phyloP scores from a whole-genome alignment of 2,329 filamentous ascomycete genomes.

The Fusarium keratoplasticum region DNA sequence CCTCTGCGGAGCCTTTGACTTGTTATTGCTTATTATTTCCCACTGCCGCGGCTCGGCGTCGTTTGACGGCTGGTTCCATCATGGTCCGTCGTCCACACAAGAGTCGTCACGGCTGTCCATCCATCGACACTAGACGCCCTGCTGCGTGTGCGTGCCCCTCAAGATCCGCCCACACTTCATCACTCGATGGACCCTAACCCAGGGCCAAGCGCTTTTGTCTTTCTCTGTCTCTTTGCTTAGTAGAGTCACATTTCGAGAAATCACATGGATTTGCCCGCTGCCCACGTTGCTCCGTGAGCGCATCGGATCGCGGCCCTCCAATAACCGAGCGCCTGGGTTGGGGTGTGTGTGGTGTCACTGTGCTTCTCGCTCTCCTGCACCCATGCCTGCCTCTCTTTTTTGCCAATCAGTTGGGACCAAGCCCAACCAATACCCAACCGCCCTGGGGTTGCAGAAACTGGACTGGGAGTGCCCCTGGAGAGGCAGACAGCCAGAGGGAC shows the following conservation, averaged over 20 bases:
- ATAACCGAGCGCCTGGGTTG: slow-evolving; percentile 8
- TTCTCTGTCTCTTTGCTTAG: not conserved
- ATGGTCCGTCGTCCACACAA: slow-evolving; percentile 1
- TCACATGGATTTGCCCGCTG: not conserved
- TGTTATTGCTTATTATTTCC: not conserved
- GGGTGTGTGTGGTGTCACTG: slow-evolving; percentile 11
- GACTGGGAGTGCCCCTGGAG: slow-evolving; percentile 5
- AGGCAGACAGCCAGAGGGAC: not conserved
- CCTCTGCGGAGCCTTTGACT: not conserved
- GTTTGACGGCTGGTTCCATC: slow-evolving; percentile 1
- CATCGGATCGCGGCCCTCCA: slow-evolving; percentile 14
- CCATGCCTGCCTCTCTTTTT: not conserved
- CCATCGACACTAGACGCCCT: not conserved
- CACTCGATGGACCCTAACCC: slow-evolving; percentile 12
- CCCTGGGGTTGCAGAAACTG: not conserved
- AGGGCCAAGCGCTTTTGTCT: not conserved
- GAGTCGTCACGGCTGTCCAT: not conserved
- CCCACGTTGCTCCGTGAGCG: slow-evolving; percentile 9
- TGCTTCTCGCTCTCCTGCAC: not conserved
- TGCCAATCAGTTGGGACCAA: slow-evolving; percentile 1
- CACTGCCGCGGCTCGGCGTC: not conserved
- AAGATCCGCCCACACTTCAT: slow-evolving; percentile 14
- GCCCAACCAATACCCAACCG: not conserved
- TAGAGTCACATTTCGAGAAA: not conserved
- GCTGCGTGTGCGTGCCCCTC: not conserved